Evolutionary conservation across 192 early-diverging fungal species (phyloP), one percentile per base, ranked within the genome.

Genomic region (Coemansia sp.): DNA sequence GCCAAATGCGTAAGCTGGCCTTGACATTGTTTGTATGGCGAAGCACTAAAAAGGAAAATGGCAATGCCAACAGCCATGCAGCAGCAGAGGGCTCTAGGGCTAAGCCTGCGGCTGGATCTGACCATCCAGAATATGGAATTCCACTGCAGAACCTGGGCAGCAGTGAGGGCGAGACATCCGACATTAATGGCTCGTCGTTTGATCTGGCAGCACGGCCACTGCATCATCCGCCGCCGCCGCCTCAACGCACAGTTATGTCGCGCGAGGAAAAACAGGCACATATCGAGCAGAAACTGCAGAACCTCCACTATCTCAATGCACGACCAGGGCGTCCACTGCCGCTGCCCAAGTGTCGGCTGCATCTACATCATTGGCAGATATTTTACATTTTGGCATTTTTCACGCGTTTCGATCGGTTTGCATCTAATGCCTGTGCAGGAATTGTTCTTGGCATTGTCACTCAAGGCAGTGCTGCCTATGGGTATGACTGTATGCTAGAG

Each of bases 331-430:
- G 50, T 2, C 19, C 61, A 10, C 37, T 75, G 19, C 72, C 72
- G 5, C 18, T 75, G 40, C 20, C 53, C 28, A 39, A 54, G 15
- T 73, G 50, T 43, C 18, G 36, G n/a, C 61, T 88, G 38, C 88
- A 92, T 61, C 58, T 87, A 41, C 90, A 92, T 61, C 90, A 92
- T 55, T 92, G 90, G 90, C 86, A 89, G 57, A 82, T 92, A 28
- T 92, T 92, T 58, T 92, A 91, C 69, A 79, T 74, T 9, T 66
- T 92, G 13, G 87, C 87, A 2, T 92, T 89, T 51, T 92, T 90
- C 55, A 90, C 88, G 2, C 70, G 90, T 18, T 92, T 90, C 55
- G 76, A 83, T 57, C 56, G 85, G 62, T 81, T 80, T 51, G 79
- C 86, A 11, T 92, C 90, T 15, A 73, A 79, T 45, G 73, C 84